Evolutionary conservation across 169 alveolate species (phyloP).

Genomic region (Eimeria sp.): DNA sequence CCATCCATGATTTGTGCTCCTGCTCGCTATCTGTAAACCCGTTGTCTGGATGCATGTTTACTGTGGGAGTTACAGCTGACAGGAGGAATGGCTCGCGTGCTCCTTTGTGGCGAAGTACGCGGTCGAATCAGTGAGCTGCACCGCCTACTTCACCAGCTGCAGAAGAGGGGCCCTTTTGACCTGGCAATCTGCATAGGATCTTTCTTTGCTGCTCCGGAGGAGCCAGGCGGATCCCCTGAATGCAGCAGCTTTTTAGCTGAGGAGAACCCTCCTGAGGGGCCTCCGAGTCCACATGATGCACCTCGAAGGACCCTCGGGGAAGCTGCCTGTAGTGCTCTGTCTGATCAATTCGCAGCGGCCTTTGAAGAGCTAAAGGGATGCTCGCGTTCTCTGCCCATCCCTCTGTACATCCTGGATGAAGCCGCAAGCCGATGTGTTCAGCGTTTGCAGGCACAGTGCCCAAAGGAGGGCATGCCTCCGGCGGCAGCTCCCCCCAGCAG

Average conservation of each 20-base stretch:
- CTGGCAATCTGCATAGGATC: conserved; percentile 34
- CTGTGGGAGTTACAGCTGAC: not conserved
- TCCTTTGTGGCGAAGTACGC: conserved; percentile 52
- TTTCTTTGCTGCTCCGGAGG: not conserved
- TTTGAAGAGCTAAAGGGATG: conserved; percentile 5
- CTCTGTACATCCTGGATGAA: conserved; percentile 20
- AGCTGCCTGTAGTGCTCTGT: not conserved
- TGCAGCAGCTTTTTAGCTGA: not conserved
- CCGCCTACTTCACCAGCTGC: conserved; percentile 2
- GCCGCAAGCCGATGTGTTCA: not conserved
- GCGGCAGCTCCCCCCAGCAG: not conserved
- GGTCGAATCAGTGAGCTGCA: conserved; percentile 27
- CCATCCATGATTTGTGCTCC: not conserved
- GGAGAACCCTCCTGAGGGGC: not conserved
- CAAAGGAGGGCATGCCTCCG: not conserved
- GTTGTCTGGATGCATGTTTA: conserved; percentile 5
- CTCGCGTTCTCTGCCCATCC: not conserved
- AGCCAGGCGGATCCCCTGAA: not conserved
- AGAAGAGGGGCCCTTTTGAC: conserved; percentile 71
- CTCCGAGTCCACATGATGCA: not conserved
- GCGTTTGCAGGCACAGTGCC: not conserved
- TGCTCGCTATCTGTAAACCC: not conserved
- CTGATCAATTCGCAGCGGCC: not conserved
- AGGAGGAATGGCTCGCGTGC: conserved; percentile 61
- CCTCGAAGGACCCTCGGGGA: not conserved